Evolutionary conservation across 1,284 basidiomycete genomes (phyloP).

Genomic region (Peniophora sp.): DNA sequence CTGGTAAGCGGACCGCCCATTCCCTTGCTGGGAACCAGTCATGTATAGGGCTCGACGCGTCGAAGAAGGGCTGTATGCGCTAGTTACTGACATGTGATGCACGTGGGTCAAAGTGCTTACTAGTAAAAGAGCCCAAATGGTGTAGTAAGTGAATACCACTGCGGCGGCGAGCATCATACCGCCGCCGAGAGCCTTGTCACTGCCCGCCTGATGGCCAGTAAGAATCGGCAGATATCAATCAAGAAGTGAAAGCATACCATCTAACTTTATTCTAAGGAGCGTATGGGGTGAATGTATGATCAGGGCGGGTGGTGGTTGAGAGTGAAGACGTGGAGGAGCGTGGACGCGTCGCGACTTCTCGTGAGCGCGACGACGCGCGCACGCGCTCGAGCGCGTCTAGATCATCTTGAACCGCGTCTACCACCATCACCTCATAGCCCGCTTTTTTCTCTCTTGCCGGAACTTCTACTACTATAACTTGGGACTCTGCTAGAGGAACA

Average conservation of each 20-base stretch:
- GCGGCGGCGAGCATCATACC: slow-evolving; percentile 73
- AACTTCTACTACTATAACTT: too few species aligned
- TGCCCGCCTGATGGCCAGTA: slow-evolving; percentile 47
- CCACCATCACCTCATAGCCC: too few species aligned
- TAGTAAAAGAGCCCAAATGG: slow-evolving; percentile 81
- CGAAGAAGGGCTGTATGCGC: slow-evolving; percentile 79
- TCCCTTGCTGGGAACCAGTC: slow-evolving; percentile 77
- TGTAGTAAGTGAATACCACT: slow-evolving; percentile 83
- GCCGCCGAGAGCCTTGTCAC: slow-evolving; percentile 77
- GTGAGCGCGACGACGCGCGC: too few species aligned
- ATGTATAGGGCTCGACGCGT: slow-evolving; percentile 66
- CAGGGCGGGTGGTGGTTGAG: background rate
- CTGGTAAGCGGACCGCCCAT: slow-evolving; percentile 86
- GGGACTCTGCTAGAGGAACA: background rate
- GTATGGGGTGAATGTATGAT: background rate
- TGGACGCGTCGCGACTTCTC: too few species aligned
- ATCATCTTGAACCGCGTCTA: too few species aligned
- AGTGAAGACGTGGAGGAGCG: too few species aligned
- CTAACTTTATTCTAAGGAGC: background rate
- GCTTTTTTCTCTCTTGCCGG: too few species aligned
- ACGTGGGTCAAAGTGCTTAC: slow-evolving; percentile 36
- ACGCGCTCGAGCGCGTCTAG: too few species aligned
- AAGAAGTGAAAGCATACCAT: slow-evolving; percentile 4
- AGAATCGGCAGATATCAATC: background rate
- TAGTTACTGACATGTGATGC: background rate